Evolutionary conservation across 2,329 filamentous ascomycete species (phyloP), one percentile per base, ranked within the genome.

Genomic region (Fusarium albidum): DNA sequence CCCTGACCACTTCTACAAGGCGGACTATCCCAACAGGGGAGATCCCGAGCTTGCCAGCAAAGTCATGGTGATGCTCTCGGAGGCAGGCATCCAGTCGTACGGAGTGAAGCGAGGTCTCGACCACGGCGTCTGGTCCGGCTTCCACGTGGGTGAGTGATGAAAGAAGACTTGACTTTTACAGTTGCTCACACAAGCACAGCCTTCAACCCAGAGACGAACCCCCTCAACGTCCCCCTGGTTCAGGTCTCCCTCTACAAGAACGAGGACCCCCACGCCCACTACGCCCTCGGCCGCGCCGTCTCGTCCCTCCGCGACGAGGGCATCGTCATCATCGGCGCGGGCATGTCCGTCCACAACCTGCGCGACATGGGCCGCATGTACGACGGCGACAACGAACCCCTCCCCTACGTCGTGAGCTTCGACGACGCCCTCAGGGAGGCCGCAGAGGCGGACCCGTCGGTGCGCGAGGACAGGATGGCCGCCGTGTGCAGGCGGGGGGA

Each of bases 321-420:
- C 14, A 79, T 91, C 44, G 77, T 88, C 41, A 85, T 92, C 53
- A 82, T 92, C 38, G 83, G 83, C 18, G 88, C 87, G 1, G 89
- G 89, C 10, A 91, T 92, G 88, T 87, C 88, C 1, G 89, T 90
- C 17, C 88, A 90, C 64, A 90, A 90, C 61, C 74, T 90, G 29
- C 77, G 82, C 1, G 83, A 89, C 12, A 75, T 77, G 60, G 55
- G 63, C 18, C 50, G 55, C 34, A 59, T 70, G 61, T 65, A 58
- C 11, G 61, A 66, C 34, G 77, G 76, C 8, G 71, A 77, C 38
- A 71, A 75, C 10, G 49, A 56, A 9, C 80, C 82, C 1, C 57
- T 85, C 63, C 81, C 84, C 10, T 88, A 88, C 64, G 73, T 82
- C 2, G 76, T 79, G 29, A 82, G 79, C 44, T 92, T 92, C 63